A percentile compares a stretch with the other conserved stretches of the same genome.
Conservation (phyloP, 2,329 filamentous ascomycete species). For the Fusarium sterilihyphosum region DNA sequence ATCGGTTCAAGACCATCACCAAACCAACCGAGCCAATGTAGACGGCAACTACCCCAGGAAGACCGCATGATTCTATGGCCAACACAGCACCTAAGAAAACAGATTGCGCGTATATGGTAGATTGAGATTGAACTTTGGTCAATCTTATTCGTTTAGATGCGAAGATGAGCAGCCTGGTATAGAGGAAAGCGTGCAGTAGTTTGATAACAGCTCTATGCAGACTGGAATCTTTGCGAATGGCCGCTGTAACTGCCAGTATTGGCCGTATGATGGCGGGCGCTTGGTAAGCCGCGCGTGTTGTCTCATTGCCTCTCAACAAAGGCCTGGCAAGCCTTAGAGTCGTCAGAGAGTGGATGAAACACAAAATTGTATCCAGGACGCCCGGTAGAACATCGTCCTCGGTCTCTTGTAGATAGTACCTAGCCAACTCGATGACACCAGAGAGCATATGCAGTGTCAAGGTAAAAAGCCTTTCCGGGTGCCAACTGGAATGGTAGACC, state of each 20-base stretch:
- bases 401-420: neutral
- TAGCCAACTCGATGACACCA: neutral
- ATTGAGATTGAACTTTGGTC: neutral
- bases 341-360: neutral
- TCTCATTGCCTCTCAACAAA: neutral
- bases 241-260: neutral
- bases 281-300: neutral
- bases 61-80: neutral
- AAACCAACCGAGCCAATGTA: neutral
- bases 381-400: neutral
- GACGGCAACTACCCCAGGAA: neutral
- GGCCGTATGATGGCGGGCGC: neutral
- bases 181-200: constrained; percentile 1
- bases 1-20: neutral
- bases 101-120: neutral
- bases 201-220: neutral
- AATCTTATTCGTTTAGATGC: neutral
- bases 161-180: neutral
- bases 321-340: neutral
- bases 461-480: neutral
- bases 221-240: neutral
- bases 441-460: neutral
- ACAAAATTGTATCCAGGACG: neutral
- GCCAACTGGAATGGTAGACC: neutral
- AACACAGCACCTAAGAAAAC: neutral